Conservation (phyloP, 2,329 filamentous ascomycete species). For the Pleomassaria siparia region DNA sequence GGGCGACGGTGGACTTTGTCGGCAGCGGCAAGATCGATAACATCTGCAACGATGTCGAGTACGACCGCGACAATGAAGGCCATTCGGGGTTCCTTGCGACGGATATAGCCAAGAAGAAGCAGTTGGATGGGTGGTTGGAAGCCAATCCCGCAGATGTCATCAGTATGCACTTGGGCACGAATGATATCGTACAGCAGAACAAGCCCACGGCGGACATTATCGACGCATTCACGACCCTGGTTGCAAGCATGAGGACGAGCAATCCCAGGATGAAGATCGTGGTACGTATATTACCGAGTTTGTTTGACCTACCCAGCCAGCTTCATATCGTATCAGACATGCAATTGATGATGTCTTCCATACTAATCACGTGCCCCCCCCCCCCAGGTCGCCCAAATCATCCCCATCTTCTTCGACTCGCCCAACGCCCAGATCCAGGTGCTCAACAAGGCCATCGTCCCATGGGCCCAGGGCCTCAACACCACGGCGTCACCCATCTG, state of each 20-base stretch:
- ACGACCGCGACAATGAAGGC: slow-evolving; percentile 49
- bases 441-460: slow-evolving; percentile 43
- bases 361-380: neutral
- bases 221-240: slow-evolving; percentile 45
- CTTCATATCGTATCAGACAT: too few relatives aligned
- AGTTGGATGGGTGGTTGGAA: slow-evolving; percentile 49
- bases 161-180: slow-evolving; percentile 51
- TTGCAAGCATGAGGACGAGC: slow-evolving; percentile 42
- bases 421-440: slow-evolving; percentile 43
- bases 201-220: slow-evolving; percentile 43
- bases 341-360: too few relatives aligned
- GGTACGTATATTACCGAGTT: too few relatives aligned
- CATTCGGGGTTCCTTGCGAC: slow-evolving; percentile 49
- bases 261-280: slow-evolving; percentile 49
- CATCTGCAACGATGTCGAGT: slow-evolving; percentile 41
- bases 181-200: slow-evolving; percentile 47
- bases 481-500: slow-evolving; percentile 45
- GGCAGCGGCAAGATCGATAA: slow-evolving; percentile 32
- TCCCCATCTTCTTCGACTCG: slow-evolving; percentile 33
- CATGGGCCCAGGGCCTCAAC: slow-evolving; percentile 45
- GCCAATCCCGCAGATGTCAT: slow-evolving; percentile 48
- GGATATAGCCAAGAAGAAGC: slow-evolving; percentile 47
- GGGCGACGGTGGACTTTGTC: slow-evolving; percentile 44
- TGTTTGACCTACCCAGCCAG: too few relatives aligned
- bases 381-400: slow-evolving; percentile 46